Base-by-base conservation (phyloP, 768 basidiomycete genomes). In the Galerina marginata region DNA sequence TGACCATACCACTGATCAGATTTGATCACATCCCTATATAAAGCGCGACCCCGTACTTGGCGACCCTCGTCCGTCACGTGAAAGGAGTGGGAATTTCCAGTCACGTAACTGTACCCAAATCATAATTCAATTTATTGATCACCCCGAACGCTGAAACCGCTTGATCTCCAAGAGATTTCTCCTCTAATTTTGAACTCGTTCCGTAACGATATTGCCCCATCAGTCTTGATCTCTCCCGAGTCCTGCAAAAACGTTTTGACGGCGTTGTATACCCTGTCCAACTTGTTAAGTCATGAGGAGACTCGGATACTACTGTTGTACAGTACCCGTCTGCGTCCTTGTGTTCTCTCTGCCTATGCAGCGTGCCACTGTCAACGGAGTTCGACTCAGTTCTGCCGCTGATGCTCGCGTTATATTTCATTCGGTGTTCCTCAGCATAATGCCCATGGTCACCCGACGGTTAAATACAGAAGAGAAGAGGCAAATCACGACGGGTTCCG, bases 381-480 rank as follows among this genome's bases (percentile, higher is more conserved):
- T 84, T 64, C 81, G 81, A 58, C 79, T 84, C 53, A 75, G 82
- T 64, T 83, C 83, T 23, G 81, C 83, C 14, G 71, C 79, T 29
- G 83, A 85, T 65, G 83, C 83, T 53, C 78, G 82, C 14, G 71
- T 86, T 63, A 84, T 93, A 70, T 92, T 93, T 72, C 89, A 92
- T 68, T 90, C 88, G 29, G 91, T 92, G 29, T 76, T 81, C 39
- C 77, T 84, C 52, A 77, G 82, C 50, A 75, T 88, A 15, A 76
- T 91, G 15, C 89, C 89, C 49, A 90, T 92, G 82, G 88, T 93
- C 67, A 84, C 88, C 46, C 83, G 89, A 57, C 85, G 92, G 54
- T 76, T 93, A 50, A 89, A 91, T 74, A 85, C 86, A 15, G 90
- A 90, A 62, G 92, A 93, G 72, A 79, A 92, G 54, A 81, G 88